Conservation (phyloP, 495 filamentous ascomycete species). For the Lasiosphaeria hispida region DNA sequence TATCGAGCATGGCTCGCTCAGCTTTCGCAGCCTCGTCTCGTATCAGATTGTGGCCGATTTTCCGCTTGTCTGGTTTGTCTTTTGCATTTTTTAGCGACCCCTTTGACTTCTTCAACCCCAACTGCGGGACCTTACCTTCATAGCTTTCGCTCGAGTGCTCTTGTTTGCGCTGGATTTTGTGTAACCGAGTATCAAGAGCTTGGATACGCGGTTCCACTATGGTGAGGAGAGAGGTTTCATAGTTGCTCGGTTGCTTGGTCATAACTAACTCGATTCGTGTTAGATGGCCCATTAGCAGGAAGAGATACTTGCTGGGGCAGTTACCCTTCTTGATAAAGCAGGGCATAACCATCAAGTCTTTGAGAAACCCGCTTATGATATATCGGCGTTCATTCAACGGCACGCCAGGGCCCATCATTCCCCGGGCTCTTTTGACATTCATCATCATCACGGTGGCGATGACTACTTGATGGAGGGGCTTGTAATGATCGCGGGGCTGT, state of each 20-base stretch:
- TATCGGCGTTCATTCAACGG: not conserved
- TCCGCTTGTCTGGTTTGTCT: too few species aligned
- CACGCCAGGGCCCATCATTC: not conserved
- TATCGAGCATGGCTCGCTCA: constrained; percentile 4
- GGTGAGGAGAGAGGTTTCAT: not conserved
- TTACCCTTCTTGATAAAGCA: constrained; percentile 3
- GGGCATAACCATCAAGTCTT: constrained; percentile 1
- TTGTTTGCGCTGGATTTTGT: constrained; percentile 1
- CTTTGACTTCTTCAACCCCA: constrained; percentile 3
- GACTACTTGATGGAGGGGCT: not conserved
- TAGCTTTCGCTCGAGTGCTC: constrained; percentile 3
- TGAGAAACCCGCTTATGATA: not conserved
- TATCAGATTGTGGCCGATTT: not conserved
- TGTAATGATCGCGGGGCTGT: constrained; percentile 3
- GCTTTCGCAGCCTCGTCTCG: constrained; percentile 2
- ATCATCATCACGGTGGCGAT: constrained; percentile 3
- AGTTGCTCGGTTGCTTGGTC: not conserved
- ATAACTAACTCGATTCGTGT: not conserved
- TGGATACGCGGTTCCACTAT: not conserved
- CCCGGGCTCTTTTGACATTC: not conserved
- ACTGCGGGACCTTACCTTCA: not conserved
- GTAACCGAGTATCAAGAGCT: not conserved
- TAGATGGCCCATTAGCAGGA: not conserved
- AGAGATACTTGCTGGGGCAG: not conserved
- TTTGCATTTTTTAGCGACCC: not conserved